Conservation (phyloP, 257 asterid species). For the Perilla frutescens region DNA sequence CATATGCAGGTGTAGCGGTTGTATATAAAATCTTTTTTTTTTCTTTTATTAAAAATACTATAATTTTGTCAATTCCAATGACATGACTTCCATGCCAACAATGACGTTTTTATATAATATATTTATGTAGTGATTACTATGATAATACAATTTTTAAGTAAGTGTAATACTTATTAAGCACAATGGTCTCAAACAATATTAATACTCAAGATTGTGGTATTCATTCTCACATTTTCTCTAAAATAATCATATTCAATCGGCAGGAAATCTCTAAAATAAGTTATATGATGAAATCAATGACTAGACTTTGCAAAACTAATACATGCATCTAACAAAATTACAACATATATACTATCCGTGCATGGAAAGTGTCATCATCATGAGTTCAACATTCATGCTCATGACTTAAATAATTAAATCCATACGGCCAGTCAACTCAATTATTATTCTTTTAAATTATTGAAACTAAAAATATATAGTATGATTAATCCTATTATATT, state of each 20-base stretch:
- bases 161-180: conserved; percentile 8
- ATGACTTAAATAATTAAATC: not conserved
- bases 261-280: not conserved
- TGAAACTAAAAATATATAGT: no score
- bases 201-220: not conserved
- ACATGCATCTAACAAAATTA: not conserved
- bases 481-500: no score
- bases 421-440: conserved; percentile 6
- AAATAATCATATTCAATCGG: not conserved
- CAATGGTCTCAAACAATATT: not conserved
- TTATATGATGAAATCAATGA: conserved; percentile 30
- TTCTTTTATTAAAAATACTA: not conserved
- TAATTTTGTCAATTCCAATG: not conserved
- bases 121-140: conserved; percentile 4
- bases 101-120: not conserved
- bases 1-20: no score
- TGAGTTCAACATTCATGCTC: conserved; percentile 31
- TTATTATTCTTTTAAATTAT: not conserved
- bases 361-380: conserved; percentile 10
- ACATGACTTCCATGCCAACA: not conserved
- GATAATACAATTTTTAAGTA: not conserved
- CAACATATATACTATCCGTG: not conserved
- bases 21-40: not conserved
- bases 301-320: conserved; percentile 24
- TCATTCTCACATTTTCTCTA: not conserved